Conservation (phyloP, 495 filamentous ascomycete species). For the Trypethelium eluteriae region DNA sequence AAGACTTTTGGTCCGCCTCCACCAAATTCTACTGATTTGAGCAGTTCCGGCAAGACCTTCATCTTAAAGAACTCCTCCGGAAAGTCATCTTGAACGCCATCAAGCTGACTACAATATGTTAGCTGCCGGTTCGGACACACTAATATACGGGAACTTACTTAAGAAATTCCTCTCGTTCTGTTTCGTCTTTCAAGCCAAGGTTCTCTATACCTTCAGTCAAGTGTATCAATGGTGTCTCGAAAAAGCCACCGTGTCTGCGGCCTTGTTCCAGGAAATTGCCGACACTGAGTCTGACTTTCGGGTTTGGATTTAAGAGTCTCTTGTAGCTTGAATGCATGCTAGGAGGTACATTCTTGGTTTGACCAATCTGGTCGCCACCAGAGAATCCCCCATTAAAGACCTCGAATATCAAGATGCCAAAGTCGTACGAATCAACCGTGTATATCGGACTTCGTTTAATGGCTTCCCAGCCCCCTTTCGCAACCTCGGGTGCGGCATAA, state of each 20-base stretch:
- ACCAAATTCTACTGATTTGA: constrained; percentile 95
- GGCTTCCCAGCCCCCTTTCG: constrained; percentile 77
- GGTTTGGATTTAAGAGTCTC: constrained; percentile 76
- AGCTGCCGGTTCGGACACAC: constrained; percentile 20
- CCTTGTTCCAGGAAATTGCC: constrained; percentile 88
- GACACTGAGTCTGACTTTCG: constrained; percentile 76
- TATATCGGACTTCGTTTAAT: constrained; percentile 75
- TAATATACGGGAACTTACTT: constrained; percentile 46
- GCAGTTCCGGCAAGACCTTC: constrained; percentile 89
- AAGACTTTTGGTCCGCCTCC: constrained; percentile 93
- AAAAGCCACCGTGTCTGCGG: constrained; percentile 71
- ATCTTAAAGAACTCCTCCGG: constrained; percentile 96
- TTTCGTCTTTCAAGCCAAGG: constrained; percentile 76
- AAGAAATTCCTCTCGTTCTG: constrained; percentile 77
- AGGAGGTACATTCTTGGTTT: constrained; percentile 78
- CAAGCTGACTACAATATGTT: constrained; percentile 57
- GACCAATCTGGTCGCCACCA: constrained; percentile 65
- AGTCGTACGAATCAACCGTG: constrained; percentile 79
- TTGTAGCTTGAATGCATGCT: constrained; percentile 86
- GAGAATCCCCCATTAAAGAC: constrained; percentile 78
- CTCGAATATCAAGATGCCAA: constrained; percentile 77
- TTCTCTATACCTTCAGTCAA: constrained; percentile 87
- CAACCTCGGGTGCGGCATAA: constrained; percentile 79
- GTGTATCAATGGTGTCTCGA: constrained; percentile 84
- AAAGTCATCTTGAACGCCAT: constrained; percentile 82